Base-by-base conservation (phyloP, 1,284 basidiomycete genomes). In the Moniliophthora roreri region DNA sequence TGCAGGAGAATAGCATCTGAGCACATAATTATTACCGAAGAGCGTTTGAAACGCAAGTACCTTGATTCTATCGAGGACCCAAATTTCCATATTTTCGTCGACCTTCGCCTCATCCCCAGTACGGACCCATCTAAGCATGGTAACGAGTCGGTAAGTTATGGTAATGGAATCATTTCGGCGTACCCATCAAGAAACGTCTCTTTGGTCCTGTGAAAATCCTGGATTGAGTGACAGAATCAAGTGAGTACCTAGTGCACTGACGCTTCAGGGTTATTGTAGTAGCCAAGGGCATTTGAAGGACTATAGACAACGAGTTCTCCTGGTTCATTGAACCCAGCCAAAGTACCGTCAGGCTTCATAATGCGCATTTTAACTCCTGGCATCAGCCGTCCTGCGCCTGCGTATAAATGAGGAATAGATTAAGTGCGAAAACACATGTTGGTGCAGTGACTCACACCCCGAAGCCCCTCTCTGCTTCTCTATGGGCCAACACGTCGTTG, bases 71-170 rank as follows among this genome's bases (percentile, higher is more conserved):
- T 90, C 87, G 8, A 86, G 69, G 42, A 89, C 74, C 63, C 80
- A 84, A 4, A 90, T 57, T 54, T 89, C 82, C 7, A 77, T 76
- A 53, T 83, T 75, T 59, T 74, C 66, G 44, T 77, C 72, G 50
- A 89, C 76, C 54, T 73, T 68, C 3, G 81, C 87, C 62, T 85
- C 81, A 60, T 90, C 88, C 1, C 88, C 87, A 0, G 87, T 89
- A 41, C 74, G 77, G 5, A 90, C 75, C 85, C 85, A 90, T 32
- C 85, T 82, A 68, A 32, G 66, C 15, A 21, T 36, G 20, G 7
- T 39, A 44, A n/a, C n/a, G n/a, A n/a, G 18, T 48, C 20, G 21
- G 15, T 7, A 15, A 40, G 5, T 16, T 26, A 36, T 44, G 28
- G 24, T 20, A 8, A 24, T 18, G 48, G 9, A 5, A 24, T n/a